Evolutionary conservation across 352 stramenopile genomes (phyloP).

Genomic region (Thalassiosira oceanica): DNA sequence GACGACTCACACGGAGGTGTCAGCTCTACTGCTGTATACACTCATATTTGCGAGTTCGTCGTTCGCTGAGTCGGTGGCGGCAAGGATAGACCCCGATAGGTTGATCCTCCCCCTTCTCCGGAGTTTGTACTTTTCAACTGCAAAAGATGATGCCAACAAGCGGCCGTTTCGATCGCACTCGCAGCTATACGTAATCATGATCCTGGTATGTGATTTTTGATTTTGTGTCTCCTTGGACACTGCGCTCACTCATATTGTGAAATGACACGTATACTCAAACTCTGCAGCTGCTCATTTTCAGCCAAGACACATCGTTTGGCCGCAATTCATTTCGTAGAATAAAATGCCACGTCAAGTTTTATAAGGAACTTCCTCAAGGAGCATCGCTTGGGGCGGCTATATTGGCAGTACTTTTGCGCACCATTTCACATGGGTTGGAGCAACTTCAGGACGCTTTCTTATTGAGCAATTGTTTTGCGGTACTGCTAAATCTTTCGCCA

Average conservation of each 20-base stretch:
- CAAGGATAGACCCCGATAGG: conserved; percentile 67
- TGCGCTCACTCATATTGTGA: too few relatives aligned
- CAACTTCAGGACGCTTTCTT: conserved; percentile 72
- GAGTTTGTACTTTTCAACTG: conserved; percentile 70
- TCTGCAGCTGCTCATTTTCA: conserved; percentile 79
- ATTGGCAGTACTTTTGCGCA: conserved; percentile 64
- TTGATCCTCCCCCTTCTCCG: conserved; percentile 71
- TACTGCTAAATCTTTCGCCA: conserved; percentile 72
- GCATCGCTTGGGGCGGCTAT: conserved; percentile 74
- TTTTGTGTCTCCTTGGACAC: too few relatives aligned
- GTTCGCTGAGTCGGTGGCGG: conserved; percentile 65
- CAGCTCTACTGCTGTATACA: conserved; percentile 70
- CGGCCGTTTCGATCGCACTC: conserved; percentile 71
- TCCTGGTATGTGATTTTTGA: too few relatives aligned
- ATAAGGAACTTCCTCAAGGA: conserved; percentile 62
- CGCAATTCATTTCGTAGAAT: conserved; percentile 66
- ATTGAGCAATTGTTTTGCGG: conserved; percentile 76
- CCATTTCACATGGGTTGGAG: conserved; percentile 70
- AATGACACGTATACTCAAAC: too few relatives aligned
- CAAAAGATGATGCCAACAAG: conserved; percentile 24
- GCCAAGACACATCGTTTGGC: conserved; percentile 77
- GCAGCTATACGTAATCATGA: conserved; percentile 80
- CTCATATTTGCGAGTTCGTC: conserved; percentile 61
- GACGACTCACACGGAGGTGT: conserved; percentile 71
- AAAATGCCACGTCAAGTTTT: conserved; percentile 61